Evolutionary conservation across 495 filamentous ascomycete genomes (phyloP).

Genomic region (Entonaema liquescens): DNA sequence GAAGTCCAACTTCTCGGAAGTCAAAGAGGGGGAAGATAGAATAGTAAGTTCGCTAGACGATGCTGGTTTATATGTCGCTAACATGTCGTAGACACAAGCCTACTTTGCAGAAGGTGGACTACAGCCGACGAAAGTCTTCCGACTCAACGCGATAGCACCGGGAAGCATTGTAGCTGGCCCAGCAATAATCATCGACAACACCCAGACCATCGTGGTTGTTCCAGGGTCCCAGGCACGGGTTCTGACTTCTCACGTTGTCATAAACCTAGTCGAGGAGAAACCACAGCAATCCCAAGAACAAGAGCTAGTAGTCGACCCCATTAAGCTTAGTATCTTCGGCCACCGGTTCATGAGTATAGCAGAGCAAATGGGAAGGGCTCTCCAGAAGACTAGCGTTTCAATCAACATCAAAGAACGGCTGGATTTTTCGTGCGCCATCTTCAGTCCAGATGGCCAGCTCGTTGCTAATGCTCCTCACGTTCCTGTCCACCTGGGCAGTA

Average conservation of each 20-base stretch:
- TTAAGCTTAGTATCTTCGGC: slow-evolving; percentile 93
- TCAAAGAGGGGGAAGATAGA: slow-evolving; percentile 65
- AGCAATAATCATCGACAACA: slow-evolving; percentile 83
- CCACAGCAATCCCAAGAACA: slow-evolving; percentile 49
- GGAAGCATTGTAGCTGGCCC: slow-evolving; percentile 75
- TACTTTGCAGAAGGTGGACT: slow-evolving; percentile 72
- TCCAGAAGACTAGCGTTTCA: slow-evolving; percentile 96
- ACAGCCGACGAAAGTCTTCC: slow-evolving; percentile 75
- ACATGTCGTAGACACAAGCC: slow-evolving; percentile 53
- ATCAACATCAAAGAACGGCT: slow-evolving; percentile 98
- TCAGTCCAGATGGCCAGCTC: slow-evolving; percentile 84
- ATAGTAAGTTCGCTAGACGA: slow-evolving; percentile 67
- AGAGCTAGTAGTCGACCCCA: slow-evolving; percentile 71
- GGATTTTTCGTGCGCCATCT: slow-evolving; percentile 95
- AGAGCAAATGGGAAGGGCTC: slow-evolving; percentile 94
- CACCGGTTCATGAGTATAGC: slow-evolving; percentile 99
- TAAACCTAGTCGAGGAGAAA: slow-evolving; percentile 69
- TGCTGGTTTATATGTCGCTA: slow-evolving; percentile 43
- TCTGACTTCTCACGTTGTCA: slow-evolving; percentile 67
- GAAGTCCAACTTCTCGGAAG: slow-evolving; percentile 54
- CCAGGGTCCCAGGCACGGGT: slow-evolving; percentile 70
- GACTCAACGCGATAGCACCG: slow-evolving; percentile 71
- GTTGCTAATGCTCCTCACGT: slow-evolving; percentile 97
- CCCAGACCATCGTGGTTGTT: slow-evolving; percentile 83
- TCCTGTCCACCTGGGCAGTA: slow-evolving; percentile 87